Base-by-base conservation (phyloP, 192 early-diverging fungal genomes). In the Powellomyces hirtus region DNA sequence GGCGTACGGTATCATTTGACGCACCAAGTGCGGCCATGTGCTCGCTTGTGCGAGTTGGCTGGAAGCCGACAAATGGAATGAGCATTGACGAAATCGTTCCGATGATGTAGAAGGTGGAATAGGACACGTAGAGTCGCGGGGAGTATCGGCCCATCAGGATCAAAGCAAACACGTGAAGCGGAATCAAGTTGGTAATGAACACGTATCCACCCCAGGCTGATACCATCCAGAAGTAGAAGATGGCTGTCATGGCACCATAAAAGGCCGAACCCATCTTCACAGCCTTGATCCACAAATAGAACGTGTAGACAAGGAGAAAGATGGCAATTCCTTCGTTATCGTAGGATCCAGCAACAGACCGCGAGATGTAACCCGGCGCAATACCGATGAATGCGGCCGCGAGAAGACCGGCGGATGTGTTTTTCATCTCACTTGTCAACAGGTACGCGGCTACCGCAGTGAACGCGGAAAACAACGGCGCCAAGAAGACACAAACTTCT, bases 201-300 rank as follows among this genome's bases (percentile, higher is more conserved):
- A 97, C 97, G 73, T 99, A 99, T 49, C 98, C 98, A 68, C 98
- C 98, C 98, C 98, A 99, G 13, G 96, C 91, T 13, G 94, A 89
- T 1, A 99, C 98, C 98, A 99, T 99, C 85, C 97, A 99, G 75
- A 98, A 99, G 82, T 99, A 99, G 67, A 92, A 94, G 35, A 96
- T 73, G 0, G 95, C 98, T 0, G 95, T 80, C 64, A 89, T 74
- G 38, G 91, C 87, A 30, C 85, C 95, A 71, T 90, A 97, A 68
- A 94, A 80, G 2, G 95, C 90, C 30, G 94, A 96, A 0, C 98
- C 98, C n/a, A 90, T 76, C 62, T 96, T 96, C 36, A 98, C 79
- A 0, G 96, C 91, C 72, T 95, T 93, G 67, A 99, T 91, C 98
- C 98, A 99, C 68, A 98, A 79, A 73, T 91, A 99, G 75, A 98